Base-by-base conservation (phyloP, 768 basidiomycete species). In the Calocera viscosa region DNA sequence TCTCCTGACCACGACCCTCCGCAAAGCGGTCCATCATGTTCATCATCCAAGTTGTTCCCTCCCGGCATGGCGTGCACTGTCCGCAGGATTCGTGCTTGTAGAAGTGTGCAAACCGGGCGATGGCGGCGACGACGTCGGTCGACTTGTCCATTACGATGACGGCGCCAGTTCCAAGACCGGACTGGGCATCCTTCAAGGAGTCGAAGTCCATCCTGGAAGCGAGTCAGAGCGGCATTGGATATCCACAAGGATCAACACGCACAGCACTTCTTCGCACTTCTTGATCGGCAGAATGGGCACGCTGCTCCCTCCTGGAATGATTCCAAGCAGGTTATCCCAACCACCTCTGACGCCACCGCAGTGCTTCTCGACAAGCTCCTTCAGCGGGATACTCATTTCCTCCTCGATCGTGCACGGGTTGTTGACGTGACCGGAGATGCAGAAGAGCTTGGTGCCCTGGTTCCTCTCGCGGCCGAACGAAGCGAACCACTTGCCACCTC, bases 121-220 rank as follows among this genome's bases (percentile, higher is more conserved):
- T 99, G 67, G 92, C 94, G 43, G 85, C 81, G 71, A 98, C 86
- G 64, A 99, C 88, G 74, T 99, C 95, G 32, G 95, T 96, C 74
- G 87, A 87, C 81, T 97, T 93, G 81, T 99, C 87, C 94, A 97
- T 96, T 72, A 99, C 95, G 70, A 99, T 98, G 68, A 99, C 94
- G 17, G 95, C 95, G 67, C 95, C 95, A 0, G 95, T 99, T 22
- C 95, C 95, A 68, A 99, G 85, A 76, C 94, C 94, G n/a, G 91
- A 89, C 72, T 92, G 90, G 1, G 90, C 88, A 74, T 97, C 95
- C 76, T 94, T 95, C 69, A 98, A 82, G 5, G 95, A 97, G 77
- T 99, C 95, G 73, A 87, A 99, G 79, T 98, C 95, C 95, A 99
- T 98, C 68, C 90, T 91, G 2, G 16, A 28, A 60, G 70, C 34